Evolutionary conservation across 2,329 filamentous ascomycete species (phyloP), one percentile per base, ranked within the genome.

Genomic region (Sporothrix globosa): DNA sequence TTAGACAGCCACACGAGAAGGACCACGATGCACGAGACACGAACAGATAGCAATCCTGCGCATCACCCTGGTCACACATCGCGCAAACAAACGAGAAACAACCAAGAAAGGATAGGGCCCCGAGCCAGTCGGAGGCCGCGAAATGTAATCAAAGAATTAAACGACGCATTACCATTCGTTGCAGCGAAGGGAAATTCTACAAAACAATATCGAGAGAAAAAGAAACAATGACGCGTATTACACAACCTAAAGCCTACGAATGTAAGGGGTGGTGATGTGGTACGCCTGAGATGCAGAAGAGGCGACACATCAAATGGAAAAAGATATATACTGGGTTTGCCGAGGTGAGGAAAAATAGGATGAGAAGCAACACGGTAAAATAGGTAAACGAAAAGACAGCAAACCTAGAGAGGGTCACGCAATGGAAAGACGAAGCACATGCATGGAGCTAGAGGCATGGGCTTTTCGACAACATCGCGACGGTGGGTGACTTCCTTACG

Each of bases 241-340:
- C n/a, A n/a, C n/a, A n/a, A n/a, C n/a, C n/a, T n/a, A n/a, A n/a
- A n/a, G n/a, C 58, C 39, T 54, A 11, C 21, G 21, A 53, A 50
- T 54, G 52, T 19, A 63, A 46, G 58, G 58, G 39, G 39, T 19
- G 39, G 34, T n/a, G n/a, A 39, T 27, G 30, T 24, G 34, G 58
- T 61, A 5, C 30, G 58, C 58, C 39, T 61, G 58, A n/a, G 58
- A 61, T 61, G 58, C 39, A 61, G n/a, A 46, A 27, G 58, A 19
- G 56, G 56, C 39, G 58, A 61, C 17, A 61, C 58, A 63, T 63
- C n/a, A 63, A 63, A 63, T 46, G 58, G 39, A 61, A 63, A 61
- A 61, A 63, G 17, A 13, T 3, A 44, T 17, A 14, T 34, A 30
- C 1, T 14, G 34, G 21, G 54, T 7, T 27, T 13, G 30, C 9